Evolutionary conservation across 495 filamentous ascomycete genomes (phyloP), one percentile per base, ranked within the genome.

Genomic region (Neurospora africana): DNA sequence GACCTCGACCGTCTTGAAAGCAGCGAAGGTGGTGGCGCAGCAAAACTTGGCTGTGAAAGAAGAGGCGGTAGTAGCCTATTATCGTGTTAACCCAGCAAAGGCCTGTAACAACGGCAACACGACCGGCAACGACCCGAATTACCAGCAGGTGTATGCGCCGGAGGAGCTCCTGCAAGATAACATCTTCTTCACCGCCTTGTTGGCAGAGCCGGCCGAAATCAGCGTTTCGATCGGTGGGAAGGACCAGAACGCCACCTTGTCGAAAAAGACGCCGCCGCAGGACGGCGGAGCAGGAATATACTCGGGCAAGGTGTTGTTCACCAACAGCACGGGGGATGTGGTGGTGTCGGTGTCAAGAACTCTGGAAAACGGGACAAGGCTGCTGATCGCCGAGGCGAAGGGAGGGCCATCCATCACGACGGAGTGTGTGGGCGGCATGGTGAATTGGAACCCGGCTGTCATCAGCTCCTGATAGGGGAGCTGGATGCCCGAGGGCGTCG

Each of bases 171-270:
- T 74, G 0, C 71, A 75, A 41, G 76, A 79, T 37, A 73, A 61
- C 30, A 72, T 79, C n/a, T 79, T 75, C 43, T 76, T 70, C 37
- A 41, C 72, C 5, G 74, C 77, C n/a, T 65, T 79, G 67, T 53
- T 79, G 41, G 71, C 58, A 11, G 35, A 71, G 37, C 73, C 75
- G 5, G 76, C 75, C 4, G 47, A 68, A 2, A 75, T 79, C 5
- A 43, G 33, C 0, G 72, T 77, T 6, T 41, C 68, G 5, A 73
- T 79, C 39, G 77, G 77, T 2, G 74, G 71, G 19, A 71, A 47
- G 21, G 69, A 58, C 65, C 53, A 38, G 61, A 70, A 44, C 6
- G 71, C 68, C 17, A 36, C 35, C 6, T 75, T 78, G 13, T 65
- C n/a, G 1, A 40, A 19, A 13, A 61, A 65, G 53, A 65, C 2